Evolutionary conservation across 2,329 filamentous ascomycete genomes (phyloP), one percentile per base, ranked within the genome.

Genomic region (Fusarium anthophilum): DNA sequence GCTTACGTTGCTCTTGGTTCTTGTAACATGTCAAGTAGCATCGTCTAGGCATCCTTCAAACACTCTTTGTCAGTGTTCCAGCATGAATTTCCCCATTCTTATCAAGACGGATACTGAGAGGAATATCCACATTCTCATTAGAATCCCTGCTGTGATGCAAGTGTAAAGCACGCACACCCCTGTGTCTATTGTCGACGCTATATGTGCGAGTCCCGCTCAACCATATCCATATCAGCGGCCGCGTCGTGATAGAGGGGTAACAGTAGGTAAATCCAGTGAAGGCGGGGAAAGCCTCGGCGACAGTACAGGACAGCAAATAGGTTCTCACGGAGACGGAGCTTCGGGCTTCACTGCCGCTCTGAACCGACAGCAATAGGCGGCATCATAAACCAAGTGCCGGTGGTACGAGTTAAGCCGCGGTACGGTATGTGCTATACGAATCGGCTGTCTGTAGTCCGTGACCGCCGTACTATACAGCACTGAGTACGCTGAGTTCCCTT

Each of bases 261-360:
- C 20, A 55, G 51, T 41, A 35, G 26, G 35, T 41, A 63, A 72
- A 63, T 76, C 65, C 69, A 68, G 50, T 53, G 55, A 69, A 71
- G 71, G 74, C 73, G 73, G 71, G 72, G 74, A 66, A 55, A 57
- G 65, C 51, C 67, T 72, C 43, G 24, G 63, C 53, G 71, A 72
- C 41, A 51, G 65, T 32, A 74, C 51, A 56, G 30, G 39, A 63
- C 54, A 74, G 63, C 55, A 59, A 62, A 68, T 44, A 38, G 67
- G 65, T 63, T 66, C 59, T 69, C 60, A 69, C 63, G 60, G 73
- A 69, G 66, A 66, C 61, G 66, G 70, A 65, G 64, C 56, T 58
- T 69, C 69, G 69, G 60, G 28, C 37, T 74, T 44, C 22, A 56
- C 39, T 59, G 47, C 71, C 70, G 70, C 72, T 57, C 43, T 72